Evolutionary conservation across 225 moss, liverwort and hornwort genomes (phyloP), one percentile per base, ranked within the genome.

Genomic region (Anthoceros angustus): DNA sequence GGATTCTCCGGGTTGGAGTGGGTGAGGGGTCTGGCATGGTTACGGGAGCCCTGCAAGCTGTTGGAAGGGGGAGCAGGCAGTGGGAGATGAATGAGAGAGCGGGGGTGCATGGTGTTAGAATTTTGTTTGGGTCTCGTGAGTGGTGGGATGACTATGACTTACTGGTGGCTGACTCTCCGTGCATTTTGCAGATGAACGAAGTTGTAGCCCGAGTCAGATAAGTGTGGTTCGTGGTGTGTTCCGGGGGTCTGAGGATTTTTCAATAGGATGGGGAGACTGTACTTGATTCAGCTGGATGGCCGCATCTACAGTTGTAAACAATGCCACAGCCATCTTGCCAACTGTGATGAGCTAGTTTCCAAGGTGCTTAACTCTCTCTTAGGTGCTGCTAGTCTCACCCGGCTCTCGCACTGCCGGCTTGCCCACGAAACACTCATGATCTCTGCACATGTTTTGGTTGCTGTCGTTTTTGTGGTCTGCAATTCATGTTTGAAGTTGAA

Each of bases 251-350:
- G 55, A 55, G 55, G 55, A 55, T 55, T 55, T 18, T 6, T 55
- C 18, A 48, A 10, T 50, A 80, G 23, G 15, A 89, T 98, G 95
- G 95, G 95, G 68, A 82, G 75, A 68, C 70, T 98, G 70, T 88
- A 89, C 70, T 76, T 88, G 74, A 91, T 82, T 66, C 86, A 98
- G 73, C 87, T 98, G 43, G 91, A 98, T 75, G 95, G 95, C 41
- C 86, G 88, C 69, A 78, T 88, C 68, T 98, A 98, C 68, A 88
- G 95, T 70, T 98, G 95, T 72, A 68, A 64, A 12, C 79, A 15
- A 62, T 98, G 95, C 73, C 86, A 73, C 50, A 88, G 86, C 83
- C 91, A 98, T 67, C 66, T 98, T 73, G 95, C 95, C 5, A 88
- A 87, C 70, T 83, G 72, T 49, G 80, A 89, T 67, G 80, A 98